phyloP scores from a whole-genome alignment of 31 red algal genomes.

The Asparagopsis taxiformis region DNA sequence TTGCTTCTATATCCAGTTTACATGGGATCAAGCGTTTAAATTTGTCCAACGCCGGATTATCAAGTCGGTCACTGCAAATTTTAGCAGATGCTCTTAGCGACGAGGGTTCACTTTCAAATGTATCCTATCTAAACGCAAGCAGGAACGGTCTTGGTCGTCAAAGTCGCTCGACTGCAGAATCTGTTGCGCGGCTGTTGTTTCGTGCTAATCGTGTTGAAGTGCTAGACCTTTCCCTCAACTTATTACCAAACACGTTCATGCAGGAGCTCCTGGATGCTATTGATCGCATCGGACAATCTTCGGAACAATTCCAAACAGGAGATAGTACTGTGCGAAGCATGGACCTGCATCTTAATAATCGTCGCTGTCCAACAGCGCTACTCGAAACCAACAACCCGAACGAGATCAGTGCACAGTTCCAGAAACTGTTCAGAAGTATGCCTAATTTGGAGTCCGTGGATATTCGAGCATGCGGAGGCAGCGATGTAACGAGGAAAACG shows the following conservation, averaged over 20 bases:
- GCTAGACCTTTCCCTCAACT: constrained; percentile 45
- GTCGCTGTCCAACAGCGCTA: constrained; percentile 35
- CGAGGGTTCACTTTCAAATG: constrained; percentile 22
- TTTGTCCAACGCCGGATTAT: constrained; percentile 44
- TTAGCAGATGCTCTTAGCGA: constrained; percentile 24
- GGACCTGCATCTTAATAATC: constrained; percentile 52
- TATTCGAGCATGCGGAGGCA: constrained; percentile 60
- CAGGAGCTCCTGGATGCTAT: constrained; percentile 17
- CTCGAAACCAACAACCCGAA: constrained; percentile 17
- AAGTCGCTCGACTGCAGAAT: constrained; percentile 2
- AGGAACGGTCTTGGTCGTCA: constrained; percentile 51
- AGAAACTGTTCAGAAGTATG: constrained; percentile 12
- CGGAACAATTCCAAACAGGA: neutral
- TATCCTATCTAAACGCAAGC: constrained; percentile 18
- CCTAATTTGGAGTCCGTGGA: constrained; percentile 27
- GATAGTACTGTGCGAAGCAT: constrained; percentile 10
- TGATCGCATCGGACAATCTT: neutral
- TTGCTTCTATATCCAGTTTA: constrained; percentile 19
- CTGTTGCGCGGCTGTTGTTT: constrained; percentile 13
- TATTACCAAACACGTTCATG: constrained; percentile 41
- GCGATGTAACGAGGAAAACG: neutral
- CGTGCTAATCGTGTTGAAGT: constrained; percentile 1
- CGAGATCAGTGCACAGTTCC: neutral
- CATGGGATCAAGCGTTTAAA: constrained; percentile 26
- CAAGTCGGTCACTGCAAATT: constrained; percentile 13